Evolutionary conservation across 345 rosid species (phyloP).

Genomic region (Boechera divaricarpa): DNA sequence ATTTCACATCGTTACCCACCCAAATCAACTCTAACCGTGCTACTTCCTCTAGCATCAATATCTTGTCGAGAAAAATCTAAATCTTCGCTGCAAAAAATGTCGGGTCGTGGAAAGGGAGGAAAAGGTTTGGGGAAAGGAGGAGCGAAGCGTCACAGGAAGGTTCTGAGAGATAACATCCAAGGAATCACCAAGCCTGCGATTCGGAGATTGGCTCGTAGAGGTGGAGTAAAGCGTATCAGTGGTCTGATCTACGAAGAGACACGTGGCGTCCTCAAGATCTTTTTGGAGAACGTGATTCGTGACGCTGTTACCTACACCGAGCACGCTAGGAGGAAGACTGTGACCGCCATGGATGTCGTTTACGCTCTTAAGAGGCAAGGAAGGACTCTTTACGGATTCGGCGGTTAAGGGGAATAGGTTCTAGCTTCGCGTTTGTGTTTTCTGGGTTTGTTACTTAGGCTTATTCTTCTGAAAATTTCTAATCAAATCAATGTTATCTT

Average conservation of each 20-base stretch:
- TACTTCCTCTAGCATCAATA: background rate
- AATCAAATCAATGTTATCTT: background rate
- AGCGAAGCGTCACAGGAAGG: slow-evolving; percentile 52
- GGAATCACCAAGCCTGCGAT: slow-evolving; percentile 54
- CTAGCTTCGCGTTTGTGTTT: background rate
- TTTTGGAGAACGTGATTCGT: slow-evolving; percentile 48
- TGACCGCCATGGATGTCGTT: slow-evolving; percentile 56
- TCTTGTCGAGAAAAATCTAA: background rate
- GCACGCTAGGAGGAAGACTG: slow-evolving; percentile 56
- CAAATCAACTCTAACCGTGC: background rate
- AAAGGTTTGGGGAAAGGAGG: slow-evolving; percentile 51
- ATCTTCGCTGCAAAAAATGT: slow-evolving; percentile 10
- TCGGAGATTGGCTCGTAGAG: slow-evolving; percentile 54
- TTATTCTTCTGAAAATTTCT: slow-evolving; percentile 6
- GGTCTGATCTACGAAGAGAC: slow-evolving; percentile 59
- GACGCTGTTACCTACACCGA: slow-evolving; percentile 47
- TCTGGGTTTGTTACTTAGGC: slow-evolving; percentile 6
- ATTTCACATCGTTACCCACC: background rate
- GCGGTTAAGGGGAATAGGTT: slow-evolving; percentile 21
- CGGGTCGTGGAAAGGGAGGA: slow-evolving; percentile 52
- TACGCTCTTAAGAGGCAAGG: slow-evolving; percentile 57
- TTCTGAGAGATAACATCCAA: slow-evolving; percentile 48
- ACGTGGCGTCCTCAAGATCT: slow-evolving; percentile 48
- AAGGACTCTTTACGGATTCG: slow-evolving; percentile 48
- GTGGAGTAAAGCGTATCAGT: slow-evolving; percentile 60